Conservation (phyloP, 805 yeast species). For the Pichia heedii region DNA sequence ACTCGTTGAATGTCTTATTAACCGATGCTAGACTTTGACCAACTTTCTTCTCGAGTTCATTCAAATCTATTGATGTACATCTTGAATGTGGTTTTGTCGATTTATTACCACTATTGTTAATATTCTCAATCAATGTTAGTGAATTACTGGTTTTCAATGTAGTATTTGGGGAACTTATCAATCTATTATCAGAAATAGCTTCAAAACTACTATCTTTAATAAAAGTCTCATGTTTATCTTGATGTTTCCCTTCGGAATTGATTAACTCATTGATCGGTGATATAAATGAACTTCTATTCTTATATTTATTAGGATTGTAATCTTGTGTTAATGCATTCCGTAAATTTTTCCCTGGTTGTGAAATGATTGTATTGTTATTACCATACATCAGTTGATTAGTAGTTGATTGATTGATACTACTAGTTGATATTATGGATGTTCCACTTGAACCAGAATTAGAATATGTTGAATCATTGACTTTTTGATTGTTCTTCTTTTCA, state of each 20-base stretch:
- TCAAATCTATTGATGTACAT: conserved; percentile 7
- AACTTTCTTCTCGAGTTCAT: conserved; percentile 11
- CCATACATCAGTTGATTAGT: not conserved
- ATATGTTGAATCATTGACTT: conserved; percentile 3
- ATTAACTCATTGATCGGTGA: conserved; percentile 23
- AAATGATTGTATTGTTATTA: not conserved
- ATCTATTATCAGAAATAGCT: no score
- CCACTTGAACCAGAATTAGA: conserved; percentile 5
- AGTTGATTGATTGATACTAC: not conserved
- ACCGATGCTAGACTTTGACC: conserved; percentile 4
- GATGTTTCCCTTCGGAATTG: not conserved
- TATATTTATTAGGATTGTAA: conserved; percentile 5
- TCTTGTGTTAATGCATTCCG: conserved; percentile 12
- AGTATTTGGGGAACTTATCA: no score
- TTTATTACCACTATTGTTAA: not conserved
- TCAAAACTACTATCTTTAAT: no score
- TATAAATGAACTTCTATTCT: conserved; percentile 18
- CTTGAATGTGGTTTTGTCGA: not conserved
- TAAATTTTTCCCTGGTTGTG: conserved; percentile 18
- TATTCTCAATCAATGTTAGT: not conserved
- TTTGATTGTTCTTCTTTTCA: conserved; percentile 3
- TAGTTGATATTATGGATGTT: conserved; percentile 6
- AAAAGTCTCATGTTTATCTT: no score
- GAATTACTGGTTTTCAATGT: no score
- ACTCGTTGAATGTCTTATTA: not conserved